A percentile compares a stretch with the other conserved stretches of the same genome.
These are phyloP conservation scores for Cutaneotrichosporon sp. DNA, from an alignment of 1,284 basidiomycete genomes.

Conservation along the genomic window DNA sequence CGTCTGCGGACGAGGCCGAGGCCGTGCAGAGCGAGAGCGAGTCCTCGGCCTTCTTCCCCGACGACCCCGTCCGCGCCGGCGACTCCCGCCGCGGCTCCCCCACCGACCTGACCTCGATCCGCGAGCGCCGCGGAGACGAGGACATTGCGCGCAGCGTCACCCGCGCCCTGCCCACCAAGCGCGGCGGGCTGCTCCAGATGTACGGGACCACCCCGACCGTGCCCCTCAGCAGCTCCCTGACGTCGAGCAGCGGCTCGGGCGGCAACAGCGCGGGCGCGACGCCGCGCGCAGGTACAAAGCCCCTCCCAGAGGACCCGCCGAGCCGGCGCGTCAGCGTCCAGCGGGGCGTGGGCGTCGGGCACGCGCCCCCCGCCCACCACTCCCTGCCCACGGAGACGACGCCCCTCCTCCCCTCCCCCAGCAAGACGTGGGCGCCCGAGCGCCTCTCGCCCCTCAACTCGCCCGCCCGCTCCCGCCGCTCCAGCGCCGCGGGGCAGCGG, in stretches of 20 bases:
- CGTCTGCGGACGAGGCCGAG: constrained; percentile 28
- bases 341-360: background rate
- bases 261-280: constrained; percentile 5
- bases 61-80: constrained; percentile 16
- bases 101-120: constrained; percentile 17
- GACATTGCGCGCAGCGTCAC: constrained; percentile 1
- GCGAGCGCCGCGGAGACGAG: constrained; percentile 12
- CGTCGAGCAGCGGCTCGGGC: constrained; percentile 12
- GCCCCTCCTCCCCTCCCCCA: background rate
- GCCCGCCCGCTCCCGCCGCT: constrained; percentile 1
- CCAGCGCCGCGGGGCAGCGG: constrained; percentile 6
- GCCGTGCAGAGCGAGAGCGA: constrained; percentile 29
- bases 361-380: background rate
- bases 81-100: constrained; percentile 8
- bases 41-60: constrained; percentile 23
- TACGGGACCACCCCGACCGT: constrained; percentile 21
- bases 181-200: constrained; percentile 20
- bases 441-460: constrained; percentile 10
- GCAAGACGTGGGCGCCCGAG: constrained; percentile 9
- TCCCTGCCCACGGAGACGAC: constrained; percentile 1
- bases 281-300: constrained; percentile 15
- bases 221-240: constrained; percentile 9
- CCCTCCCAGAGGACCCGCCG: constrained; percentile 7
- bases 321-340: background rate
- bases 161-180: constrained; percentile 14